A percentile compares a stretch with the other conserved stretches of the same genome.
Evolutionary conservation across 1,284 basidiomycete genomes (phyloP).

Genomic region (Ustilago lituana): DNA sequence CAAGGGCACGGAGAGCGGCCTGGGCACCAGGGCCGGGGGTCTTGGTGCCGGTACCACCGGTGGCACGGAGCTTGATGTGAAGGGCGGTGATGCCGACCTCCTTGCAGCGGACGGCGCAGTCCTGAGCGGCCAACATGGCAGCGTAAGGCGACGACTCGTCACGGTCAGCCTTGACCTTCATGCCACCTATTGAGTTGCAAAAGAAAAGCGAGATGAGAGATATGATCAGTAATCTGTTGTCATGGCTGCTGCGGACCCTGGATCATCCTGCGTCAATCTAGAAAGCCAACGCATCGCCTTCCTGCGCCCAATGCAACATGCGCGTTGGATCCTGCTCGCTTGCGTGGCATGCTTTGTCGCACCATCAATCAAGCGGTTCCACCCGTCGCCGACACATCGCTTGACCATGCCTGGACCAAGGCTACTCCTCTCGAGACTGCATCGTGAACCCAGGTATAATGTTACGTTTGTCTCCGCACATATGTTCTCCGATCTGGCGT

Average conservation of each 20-base stretch:
- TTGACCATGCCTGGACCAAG: no score
- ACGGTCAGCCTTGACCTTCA: conserved; percentile 99
- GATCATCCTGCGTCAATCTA: conserved; percentile 1
- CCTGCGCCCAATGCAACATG: no score
- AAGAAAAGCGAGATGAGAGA: background rate
- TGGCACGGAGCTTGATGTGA: conserved; percentile 97
- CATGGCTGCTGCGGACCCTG: background rate
- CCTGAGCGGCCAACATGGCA: conserved; percentile 99
- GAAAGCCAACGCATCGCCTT: no score
- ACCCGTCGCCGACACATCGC: no score
- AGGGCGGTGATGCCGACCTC: conserved; percentile 98
- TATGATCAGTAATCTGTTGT: conserved; percentile 5
- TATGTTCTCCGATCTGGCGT: no score
- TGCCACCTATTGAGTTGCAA: conserved; percentile 75
- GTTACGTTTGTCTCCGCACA: no score
- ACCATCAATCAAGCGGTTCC: no score
- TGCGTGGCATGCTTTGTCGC: no score
- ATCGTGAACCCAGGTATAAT: no score
- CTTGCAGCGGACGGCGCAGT: conserved; percentile 93
- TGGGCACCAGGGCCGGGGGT: conserved; percentile 98
- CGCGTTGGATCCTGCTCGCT: no score
- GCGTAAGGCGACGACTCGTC: conserved; percentile 99
- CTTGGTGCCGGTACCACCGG: conserved; percentile 98
- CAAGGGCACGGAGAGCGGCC: conserved; percentile 96
- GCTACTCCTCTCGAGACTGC: no score